phyloP scores from a whole-genome alignment of 164 flowering plant genomes.

The Magnolia changhungtana region DNA sequence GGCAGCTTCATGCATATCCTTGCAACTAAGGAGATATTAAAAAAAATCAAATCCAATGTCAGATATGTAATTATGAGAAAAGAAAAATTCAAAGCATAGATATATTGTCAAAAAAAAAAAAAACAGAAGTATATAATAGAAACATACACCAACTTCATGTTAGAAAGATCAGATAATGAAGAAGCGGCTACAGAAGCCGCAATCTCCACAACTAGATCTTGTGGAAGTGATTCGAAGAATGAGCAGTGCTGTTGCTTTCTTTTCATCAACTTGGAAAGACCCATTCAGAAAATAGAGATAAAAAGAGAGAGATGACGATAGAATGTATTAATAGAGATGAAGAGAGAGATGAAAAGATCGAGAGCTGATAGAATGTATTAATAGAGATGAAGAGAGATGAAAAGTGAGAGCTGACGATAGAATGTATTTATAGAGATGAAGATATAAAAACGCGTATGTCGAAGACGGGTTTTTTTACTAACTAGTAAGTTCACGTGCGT shows the following conservation, averaged over 20 bases:
- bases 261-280: background rate
- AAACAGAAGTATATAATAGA: background rate
- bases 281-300: too few relatives aligned
- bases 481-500: too few relatives aligned
- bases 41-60: background rate
- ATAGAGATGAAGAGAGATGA: too few relatives aligned
- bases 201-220: background rate
- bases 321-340: too few relatives aligned
- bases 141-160: background rate
- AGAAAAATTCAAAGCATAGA: background rate
- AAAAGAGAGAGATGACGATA: too few relatives aligned
- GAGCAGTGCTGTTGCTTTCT: background rate
- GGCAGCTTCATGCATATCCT: background rate
- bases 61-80: too few relatives aligned
- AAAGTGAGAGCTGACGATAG: too few relatives aligned
- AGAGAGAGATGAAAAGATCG: too few relatives aligned
- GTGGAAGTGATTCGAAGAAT: background rate
- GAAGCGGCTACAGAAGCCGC: background rate
- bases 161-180: background rate
- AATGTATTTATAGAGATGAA: too few relatives aligned
- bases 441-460: too few relatives aligned
- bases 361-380: too few relatives aligned
- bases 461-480: too few relatives aligned
- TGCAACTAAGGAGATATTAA: conserved; percentile 9
- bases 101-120: background rate